Evolutionary conservation across 768 basidiomycete genomes (phyloP), one percentile per base, ranked within the genome.

Genomic region (Leccinum disarticulatum): DNA sequence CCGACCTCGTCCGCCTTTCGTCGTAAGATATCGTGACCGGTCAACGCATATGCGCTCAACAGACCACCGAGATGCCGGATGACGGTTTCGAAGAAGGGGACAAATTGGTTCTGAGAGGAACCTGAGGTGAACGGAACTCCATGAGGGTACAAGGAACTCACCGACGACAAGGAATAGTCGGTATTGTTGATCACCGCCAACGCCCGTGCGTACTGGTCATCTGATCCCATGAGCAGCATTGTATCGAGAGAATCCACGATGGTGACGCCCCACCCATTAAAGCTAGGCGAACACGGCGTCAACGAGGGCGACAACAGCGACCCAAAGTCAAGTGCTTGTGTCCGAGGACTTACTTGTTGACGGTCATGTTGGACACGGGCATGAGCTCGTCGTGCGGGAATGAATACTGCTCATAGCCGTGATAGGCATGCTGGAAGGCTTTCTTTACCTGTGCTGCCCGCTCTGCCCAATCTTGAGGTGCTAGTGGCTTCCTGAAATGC

Each of bases 21-120:
- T 25, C 94, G 80, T 49, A 91, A 81, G 9, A 89, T 69, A 2
- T 77, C 71, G 55, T 93, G 80, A 1, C 81, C 77, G 0, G 90
- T 84, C 7, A 97, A 76, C 3, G 93, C 87, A 69, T 94, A 88
- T 0, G 90, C 92, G 2, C 88, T 87, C 4, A 95, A 80, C 6
- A 95, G 73, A 3, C 95, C 95, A 3, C 94, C 95, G 2, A 97
- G 85, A 65, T 95, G 88, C 19, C 95, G 85, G 62, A 96, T 96
- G 30, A 88, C 84, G 0, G 92, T 95, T 77, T 95, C 90, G 63
- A 91, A 91, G 67, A 87, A 90, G 1, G 86, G 86, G 1, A 73
- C 72, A 13, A 15, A 70, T 76, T 52, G 63, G 73, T 63, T 72
- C 64, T 57, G 56, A 77, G 17, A 31, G 2, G 1, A 0, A 22